Evolutionary conservation across 2,329 filamentous ascomycete genomes (phyloP).

Genomic region (Trichophyton benhamiae): DNA sequence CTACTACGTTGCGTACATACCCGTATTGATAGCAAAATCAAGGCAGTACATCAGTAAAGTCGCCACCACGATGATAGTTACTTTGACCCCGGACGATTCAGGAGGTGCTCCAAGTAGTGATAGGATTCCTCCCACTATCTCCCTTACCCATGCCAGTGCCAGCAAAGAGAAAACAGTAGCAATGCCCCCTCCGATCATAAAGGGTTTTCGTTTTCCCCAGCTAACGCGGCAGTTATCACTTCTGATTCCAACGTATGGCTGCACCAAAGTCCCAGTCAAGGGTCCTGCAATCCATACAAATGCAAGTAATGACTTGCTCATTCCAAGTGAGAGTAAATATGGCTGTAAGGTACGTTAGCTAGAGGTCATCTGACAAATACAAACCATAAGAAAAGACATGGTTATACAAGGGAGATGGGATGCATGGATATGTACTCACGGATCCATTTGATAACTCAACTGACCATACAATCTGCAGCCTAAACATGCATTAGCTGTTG

Average conservation of each 20-base stretch:
- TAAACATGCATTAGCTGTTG: conserved; percentile 16
- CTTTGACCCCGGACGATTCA: conserved; percentile 53
- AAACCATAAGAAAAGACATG: too few relatives aligned
- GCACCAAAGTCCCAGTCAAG: conserved; percentile 63
- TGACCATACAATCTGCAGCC: conserved; percentile 88
- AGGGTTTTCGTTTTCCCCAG: conserved; percentile 71
- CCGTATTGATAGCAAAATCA: conserved; percentile 90
- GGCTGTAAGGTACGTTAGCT: conserved; percentile 33
- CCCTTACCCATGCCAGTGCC: conserved; percentile 60
- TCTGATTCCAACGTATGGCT: conserved; percentile 70
- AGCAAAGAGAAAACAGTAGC: conserved; percentile 58
- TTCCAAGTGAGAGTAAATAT: conserved; percentile 64
- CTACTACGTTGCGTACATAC: conserved; percentile 32
- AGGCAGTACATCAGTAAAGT: conserved; percentile 80
- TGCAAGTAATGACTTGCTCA: conserved; percentile 72
- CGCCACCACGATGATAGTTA: conserved; percentile 60
- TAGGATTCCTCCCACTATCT: conserved; percentile 57
- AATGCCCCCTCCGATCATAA: conserved; percentile 58
- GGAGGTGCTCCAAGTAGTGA: conserved; percentile 57
- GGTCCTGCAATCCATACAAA: conserved; percentile 77
- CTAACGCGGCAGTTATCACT: conserved; percentile 63
- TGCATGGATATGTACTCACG: conserved; percentile 28
- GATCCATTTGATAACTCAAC: conserved; percentile 91
- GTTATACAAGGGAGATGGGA: background rate
- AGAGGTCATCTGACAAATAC: background rate